Conservation (phyloP, 139 green algal species). For the Coccomyxa sp. region DNA sequence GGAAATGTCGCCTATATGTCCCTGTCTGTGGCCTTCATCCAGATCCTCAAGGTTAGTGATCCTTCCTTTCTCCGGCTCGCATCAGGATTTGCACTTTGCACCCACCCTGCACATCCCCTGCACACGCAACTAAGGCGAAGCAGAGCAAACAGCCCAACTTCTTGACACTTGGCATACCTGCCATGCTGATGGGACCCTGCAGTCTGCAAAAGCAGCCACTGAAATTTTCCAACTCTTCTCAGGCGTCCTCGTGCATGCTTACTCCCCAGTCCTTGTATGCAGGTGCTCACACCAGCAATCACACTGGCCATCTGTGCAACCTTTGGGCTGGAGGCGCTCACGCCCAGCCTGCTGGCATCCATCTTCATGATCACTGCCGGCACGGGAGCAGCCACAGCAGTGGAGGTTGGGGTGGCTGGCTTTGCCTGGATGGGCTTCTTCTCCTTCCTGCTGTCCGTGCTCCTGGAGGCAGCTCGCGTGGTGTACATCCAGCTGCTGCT, state of each 20-base stretch:
- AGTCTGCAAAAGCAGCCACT: too few relatives aligned
- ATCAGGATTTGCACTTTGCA: too few relatives aligned
- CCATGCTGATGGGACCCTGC: too few relatives aligned
- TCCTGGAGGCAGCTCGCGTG: constrained; percentile 15
- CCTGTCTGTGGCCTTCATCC: constrained; percentile 69
- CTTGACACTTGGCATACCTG: too few relatives aligned
- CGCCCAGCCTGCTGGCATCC: constrained; percentile 18
- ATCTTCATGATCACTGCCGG: constrained; percentile 54
- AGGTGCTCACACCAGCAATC: constrained; percentile 62
- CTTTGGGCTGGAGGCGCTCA: constrained; percentile 41
- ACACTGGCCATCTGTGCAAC: constrained; percentile 53
- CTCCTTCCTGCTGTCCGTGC: constrained; percentile 23
- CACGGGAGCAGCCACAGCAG: constrained; percentile 29
- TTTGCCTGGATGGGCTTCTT: constrained; percentile 24
- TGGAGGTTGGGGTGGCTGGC: constrained; percentile 8
- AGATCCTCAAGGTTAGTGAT: constrained; percentile 54
- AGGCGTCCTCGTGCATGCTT: too few relatives aligned
- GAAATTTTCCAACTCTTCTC: too few relatives aligned
- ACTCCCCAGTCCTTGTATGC: not conserved
- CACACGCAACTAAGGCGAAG: too few relatives aligned
- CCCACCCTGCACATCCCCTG: too few relatives aligned
- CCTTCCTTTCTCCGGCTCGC: too few relatives aligned
- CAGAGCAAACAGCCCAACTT: too few relatives aligned
- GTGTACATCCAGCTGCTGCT: constrained; percentile 28
- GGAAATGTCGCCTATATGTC: constrained; percentile 62